Conservation (phyloP, 2,329 filamentous ascomycete species). For the Calcarisporium arbuscula region DNA sequence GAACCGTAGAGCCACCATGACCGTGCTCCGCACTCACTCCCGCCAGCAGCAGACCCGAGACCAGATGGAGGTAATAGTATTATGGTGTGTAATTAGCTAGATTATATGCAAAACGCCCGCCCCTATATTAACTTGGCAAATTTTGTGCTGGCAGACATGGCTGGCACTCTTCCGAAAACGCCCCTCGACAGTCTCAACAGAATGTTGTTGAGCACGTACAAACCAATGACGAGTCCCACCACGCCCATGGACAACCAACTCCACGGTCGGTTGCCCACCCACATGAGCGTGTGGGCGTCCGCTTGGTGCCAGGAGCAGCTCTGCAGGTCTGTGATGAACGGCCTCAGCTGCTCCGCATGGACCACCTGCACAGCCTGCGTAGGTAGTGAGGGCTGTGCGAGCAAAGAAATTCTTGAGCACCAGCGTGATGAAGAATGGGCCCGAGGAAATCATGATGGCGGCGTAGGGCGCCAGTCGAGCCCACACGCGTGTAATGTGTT, state of each 20-base stretch:
- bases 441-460: slow-evolving; percentile 74
- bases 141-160: no score
- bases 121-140: no score
- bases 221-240: slow-evolving; percentile 14
- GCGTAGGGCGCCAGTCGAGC: slow-evolving; percentile 57
- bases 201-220: no score
- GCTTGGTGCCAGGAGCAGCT: slow-evolving; percentile 39
- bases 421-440: slow-evolving; percentile 68
- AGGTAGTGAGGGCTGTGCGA: slow-evolving; percentile 32
- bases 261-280: slow-evolving; percentile 33
- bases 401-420: slow-evolving; percentile 70
- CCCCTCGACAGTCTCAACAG: no score
- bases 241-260: slow-evolving; percentile 23
- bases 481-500: slow-evolving; percentile 58
- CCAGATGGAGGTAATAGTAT: no score
- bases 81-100: no score
- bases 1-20: no score
- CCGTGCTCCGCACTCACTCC: no score
- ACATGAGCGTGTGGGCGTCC: slow-evolving; percentile 41
- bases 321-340: slow-evolving; percentile 29
- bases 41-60: no score
- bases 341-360: slow-evolving; percentile 15
- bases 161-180: no score
- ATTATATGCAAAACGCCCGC: no score
- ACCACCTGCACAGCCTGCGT: slow-evolving; percentile 20